Conservation (phyloP, 2,329 filamentous ascomycete species). For the Fusarium nisikadoi region DNA sequence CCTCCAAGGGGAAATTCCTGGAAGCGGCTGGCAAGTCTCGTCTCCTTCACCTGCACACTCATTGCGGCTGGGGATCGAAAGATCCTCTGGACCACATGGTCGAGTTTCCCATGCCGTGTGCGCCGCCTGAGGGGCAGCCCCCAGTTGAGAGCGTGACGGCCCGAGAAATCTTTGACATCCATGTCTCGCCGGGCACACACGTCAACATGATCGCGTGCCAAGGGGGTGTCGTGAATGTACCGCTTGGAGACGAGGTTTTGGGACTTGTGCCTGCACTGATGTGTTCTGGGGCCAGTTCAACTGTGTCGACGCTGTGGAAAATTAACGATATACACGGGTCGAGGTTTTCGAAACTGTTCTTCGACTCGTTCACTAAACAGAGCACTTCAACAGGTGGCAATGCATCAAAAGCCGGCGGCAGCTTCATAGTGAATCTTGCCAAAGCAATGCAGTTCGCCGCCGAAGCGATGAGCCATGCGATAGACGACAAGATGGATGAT, state of each 20-base stretch:
- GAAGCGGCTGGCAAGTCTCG: rapidly evolving
- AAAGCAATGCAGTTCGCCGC: neutral
- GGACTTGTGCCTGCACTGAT: neutral
- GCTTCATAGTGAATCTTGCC: neutral
- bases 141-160: neutral
- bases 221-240: neutral
- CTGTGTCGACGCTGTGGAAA: neutral
- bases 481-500: no score
- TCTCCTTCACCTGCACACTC: neutral
- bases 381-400: rapidly evolving
- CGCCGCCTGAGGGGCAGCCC: neutral
- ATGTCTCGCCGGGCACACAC: neutral
- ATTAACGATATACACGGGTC: rapidly evolving
- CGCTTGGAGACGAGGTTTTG: neutral
- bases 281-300: neutral
- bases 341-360: neutral
- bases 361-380: neutral
- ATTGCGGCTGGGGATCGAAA: neutral
- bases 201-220: neutral
- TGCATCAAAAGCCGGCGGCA: neutral
- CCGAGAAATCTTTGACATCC: neutral
- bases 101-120: neutral
- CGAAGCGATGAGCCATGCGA: neutral
- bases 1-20: neutral
- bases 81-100: neutral